Percentiles rank a stretch among this genome's conserved stretches.
Evolutionary conservation across 1,139 yeast genomes (phyloP).

Genomic region (Candida freyschussii): DNA sequence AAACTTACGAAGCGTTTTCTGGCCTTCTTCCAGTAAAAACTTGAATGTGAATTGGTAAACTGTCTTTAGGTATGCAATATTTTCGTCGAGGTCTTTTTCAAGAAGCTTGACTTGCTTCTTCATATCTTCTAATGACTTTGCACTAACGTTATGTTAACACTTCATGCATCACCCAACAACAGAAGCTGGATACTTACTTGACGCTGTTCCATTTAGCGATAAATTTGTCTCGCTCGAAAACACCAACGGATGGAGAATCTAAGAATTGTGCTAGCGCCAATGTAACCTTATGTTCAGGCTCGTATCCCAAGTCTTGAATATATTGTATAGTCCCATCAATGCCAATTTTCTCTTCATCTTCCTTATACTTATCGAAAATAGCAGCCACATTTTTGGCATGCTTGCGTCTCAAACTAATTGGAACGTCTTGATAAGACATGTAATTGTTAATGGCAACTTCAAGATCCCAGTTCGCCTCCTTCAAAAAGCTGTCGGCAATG

Average conservation of each 20-base stretch:
- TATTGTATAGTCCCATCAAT: slow-evolving; percentile 74
- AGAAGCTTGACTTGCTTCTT: slow-evolving; percentile 35
- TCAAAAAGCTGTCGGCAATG: slow-evolving; percentile 22
- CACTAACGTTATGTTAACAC: slow-evolving; percentile 23
- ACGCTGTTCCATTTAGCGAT: slow-evolving; percentile 49
- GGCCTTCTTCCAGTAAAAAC: slow-evolving; percentile 58
- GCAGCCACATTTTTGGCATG: slow-evolving; percentile 15
- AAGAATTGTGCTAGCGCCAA: slow-evolving; percentile 67
- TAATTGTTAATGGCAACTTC: slow-evolving; percentile 26
- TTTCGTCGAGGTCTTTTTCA: slow-evolving; percentile 32
- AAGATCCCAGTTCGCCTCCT: slow-evolving; percentile 20
- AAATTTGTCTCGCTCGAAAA: slow-evolving; percentile 46
- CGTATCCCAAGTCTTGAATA: slow-evolving; percentile 59
- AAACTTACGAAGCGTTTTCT: slow-evolving; percentile 43
- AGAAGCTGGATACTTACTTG: too few relatives aligned
- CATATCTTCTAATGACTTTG: slow-evolving; percentile 47
- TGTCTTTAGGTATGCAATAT: slow-evolving; percentile 41
- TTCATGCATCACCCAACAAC: too few relatives aligned
- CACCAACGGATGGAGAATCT: slow-evolving; percentile 62
- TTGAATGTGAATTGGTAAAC: slow-evolving; percentile 71
- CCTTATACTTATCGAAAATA: slow-evolving; percentile 22
- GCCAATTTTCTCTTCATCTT: slow-evolving; percentile 39
- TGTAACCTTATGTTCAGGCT: slow-evolving; percentile 69
- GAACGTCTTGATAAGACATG: slow-evolving; percentile 18
- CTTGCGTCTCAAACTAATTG: slow-evolving; percentile 7